Conservation (phyloP, 495 filamentous ascomycete genomes). For the Collariella sp. region DNA sequence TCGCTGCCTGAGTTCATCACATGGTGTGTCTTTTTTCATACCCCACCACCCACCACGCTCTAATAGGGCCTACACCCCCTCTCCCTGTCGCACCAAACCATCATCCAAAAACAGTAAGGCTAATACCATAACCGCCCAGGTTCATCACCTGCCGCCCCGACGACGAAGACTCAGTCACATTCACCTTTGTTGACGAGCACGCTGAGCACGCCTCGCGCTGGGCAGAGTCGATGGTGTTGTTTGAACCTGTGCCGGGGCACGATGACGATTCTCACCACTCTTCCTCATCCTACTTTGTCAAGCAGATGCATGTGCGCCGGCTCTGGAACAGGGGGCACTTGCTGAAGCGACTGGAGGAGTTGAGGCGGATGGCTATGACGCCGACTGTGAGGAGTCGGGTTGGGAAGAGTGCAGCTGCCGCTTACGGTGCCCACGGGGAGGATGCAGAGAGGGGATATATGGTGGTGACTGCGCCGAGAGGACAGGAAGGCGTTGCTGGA, state of each 20-base stretch:
- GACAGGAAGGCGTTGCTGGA: not conserved
- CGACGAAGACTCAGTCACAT: slow-evolving; percentile 29
- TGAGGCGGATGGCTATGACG: slow-evolving; percentile 6
- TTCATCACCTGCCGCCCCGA: slow-evolving; percentile 32
- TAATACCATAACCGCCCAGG: not conserved
- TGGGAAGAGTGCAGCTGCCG: not conserved
- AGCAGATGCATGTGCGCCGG: slow-evolving; percentile 24
- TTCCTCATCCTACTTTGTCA: slow-evolving; percentile 1
- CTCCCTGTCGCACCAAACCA: not conserved
- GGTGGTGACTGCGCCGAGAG: not conserved
- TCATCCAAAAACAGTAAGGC: not conserved
- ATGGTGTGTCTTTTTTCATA: slow-evolving; percentile 7
- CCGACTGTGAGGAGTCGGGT: not conserved
- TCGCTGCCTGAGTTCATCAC: slow-evolving; percentile 24
- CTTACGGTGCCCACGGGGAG: slow-evolving; percentile 1
- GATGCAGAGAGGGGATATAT: slow-evolving; percentile 7
- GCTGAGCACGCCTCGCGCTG: slow-evolving; percentile 14
- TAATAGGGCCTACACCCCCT: not conserved
- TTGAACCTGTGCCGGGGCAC: slow-evolving; percentile 14
- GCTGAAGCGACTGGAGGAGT: slow-evolving; percentile 18
- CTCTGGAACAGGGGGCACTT: slow-evolving; percentile 23
- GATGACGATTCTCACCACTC: not conserved
- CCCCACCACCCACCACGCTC: not conserved
- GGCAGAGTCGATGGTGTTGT: slow-evolving; percentile 23
- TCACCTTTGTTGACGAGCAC: slow-evolving; percentile 21